These are phyloP conservation scores for Penicillium psychrosexuale DNA, from an alignment of 2,329 filamentous ascomycete genomes.

Conservation along the genomic window DNA sequence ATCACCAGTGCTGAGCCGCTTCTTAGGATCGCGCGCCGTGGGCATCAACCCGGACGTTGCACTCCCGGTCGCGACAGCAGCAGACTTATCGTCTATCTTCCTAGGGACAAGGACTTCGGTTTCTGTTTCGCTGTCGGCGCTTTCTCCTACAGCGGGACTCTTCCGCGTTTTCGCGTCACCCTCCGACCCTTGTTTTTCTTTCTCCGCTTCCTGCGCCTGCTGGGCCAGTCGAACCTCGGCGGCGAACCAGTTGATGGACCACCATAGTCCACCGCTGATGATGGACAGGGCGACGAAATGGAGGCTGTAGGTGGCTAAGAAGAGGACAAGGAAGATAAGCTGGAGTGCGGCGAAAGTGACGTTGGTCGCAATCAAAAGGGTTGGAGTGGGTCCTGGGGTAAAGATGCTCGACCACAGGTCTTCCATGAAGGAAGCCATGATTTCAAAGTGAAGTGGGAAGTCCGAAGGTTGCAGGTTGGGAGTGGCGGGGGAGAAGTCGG, in stretches of 20 bases:
- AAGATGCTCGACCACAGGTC: constrained; percentile 92
- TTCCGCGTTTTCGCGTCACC: constrained; percentile 24
- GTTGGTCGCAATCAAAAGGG: constrained; percentile 86
- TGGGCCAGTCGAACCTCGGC: constrained; percentile 55
- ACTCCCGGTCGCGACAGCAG: constrained; percentile 17
- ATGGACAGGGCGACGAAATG: constrained; percentile 82
- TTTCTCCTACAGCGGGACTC: constrained; percentile 31
- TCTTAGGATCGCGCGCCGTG: constrained; percentile 44
- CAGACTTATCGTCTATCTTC: constrained; percentile 9
- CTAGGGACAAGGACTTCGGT: constrained; percentile 34
- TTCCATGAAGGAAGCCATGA: constrained; percentile 57
- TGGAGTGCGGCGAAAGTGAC: constrained; percentile 83
- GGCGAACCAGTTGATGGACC: constrained; percentile 95
- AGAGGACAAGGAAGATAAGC: constrained; percentile 68
- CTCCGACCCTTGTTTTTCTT: constrained; percentile 44
- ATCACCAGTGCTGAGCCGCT: constrained; percentile 46
- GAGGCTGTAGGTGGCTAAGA: constrained; percentile 78
- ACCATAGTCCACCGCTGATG: constrained; percentile 82
- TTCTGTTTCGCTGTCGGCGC: constrained; percentile 46
- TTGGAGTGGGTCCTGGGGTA: constrained; percentile 83
- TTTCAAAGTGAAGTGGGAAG: constrained; percentile 10
- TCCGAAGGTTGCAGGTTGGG: constrained; percentile 14
- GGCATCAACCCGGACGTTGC: constrained; percentile 48
- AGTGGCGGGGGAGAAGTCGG: constrained; percentile 7
- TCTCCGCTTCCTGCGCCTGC: constrained; percentile 49